phyloP scores from a whole-genome alignment of 306 rosid species.

The Trifolium fragiferum region DNA sequence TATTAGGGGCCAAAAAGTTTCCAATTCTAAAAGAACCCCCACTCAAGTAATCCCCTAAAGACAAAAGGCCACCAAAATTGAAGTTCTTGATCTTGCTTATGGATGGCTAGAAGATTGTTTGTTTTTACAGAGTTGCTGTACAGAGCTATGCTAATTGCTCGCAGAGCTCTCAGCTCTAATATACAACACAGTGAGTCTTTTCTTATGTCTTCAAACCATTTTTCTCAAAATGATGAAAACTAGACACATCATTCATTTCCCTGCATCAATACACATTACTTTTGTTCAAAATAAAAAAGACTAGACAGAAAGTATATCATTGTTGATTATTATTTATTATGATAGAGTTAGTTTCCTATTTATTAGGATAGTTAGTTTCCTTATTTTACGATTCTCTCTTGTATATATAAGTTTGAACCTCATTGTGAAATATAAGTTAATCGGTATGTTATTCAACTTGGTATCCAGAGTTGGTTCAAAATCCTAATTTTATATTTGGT shows the following conservation, averaged over 20 bases:
- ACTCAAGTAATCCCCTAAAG: no score
- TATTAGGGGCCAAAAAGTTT: not conserved
- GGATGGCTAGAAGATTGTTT: constrained; percentile 27
- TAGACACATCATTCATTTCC: constrained; percentile 8
- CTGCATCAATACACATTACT: constrained; percentile 17
- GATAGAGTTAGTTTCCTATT: no score
- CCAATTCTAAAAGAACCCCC: no score
- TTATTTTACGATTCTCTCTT: no score
- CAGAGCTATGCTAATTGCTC: constrained; percentile 4
- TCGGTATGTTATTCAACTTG: no score
- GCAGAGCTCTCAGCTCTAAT: constrained; percentile 10
- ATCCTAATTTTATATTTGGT: no score
- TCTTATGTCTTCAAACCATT: constrained; percentile 17
- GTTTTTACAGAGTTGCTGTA: constrained; percentile 8
- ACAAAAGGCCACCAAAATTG: not conserved
- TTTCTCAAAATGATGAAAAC: constrained; percentile 30
- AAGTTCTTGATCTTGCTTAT: constrained; percentile 28
- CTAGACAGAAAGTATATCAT: constrained; percentile 14
- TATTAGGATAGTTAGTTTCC: no score
- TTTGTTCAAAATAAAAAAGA: constrained; percentile 27
- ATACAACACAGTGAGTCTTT: not conserved
- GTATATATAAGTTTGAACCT: no score
- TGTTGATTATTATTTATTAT: no score
- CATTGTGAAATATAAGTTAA: no score
- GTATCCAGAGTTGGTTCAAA: no score